These are phyloP conservation scores for Lindgomyces ingoldianus DNA, from an alignment of 495 filamentous ascomycete genomes.

Conservation along the genomic window DNA sequence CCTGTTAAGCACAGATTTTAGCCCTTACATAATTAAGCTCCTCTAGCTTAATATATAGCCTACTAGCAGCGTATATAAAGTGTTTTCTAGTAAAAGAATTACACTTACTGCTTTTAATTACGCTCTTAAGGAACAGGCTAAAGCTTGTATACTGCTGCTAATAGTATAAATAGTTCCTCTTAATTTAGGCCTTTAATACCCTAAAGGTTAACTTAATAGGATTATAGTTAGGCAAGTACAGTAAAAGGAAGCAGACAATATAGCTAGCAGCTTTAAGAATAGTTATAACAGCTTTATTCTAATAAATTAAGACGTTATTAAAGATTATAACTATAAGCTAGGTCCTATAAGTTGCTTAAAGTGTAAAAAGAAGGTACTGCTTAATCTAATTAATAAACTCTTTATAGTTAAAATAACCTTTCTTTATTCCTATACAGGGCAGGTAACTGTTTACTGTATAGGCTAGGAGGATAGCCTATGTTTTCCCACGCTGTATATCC, in stretches of 20 bases:
- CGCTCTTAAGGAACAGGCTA: not conserved
- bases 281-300: not conserved
- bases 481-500: not conserved
- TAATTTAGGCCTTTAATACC: slow-evolving; percentile 18
- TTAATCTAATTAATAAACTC: slow-evolving; percentile 6
- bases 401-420: slow-evolving; percentile 4
- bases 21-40: not conserved
- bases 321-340: not conserved
- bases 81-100: slow-evolving; percentile 2
- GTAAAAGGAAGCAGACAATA: not conserved
- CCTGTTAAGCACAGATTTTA: not conserved
- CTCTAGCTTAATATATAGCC: not conserved
- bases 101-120: not conserved
- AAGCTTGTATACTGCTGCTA: not conserved
- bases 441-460: slow-evolving; percentile 13
- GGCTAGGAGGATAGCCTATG: slow-evolving; percentile 8
- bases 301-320: slow-evolving; percentile 11
- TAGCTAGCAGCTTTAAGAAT: not conserved
- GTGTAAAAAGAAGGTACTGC: not conserved
- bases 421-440: slow-evolving; percentile 9
- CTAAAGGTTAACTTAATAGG: slow-evolving; percentile 40
- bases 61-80: slow-evolving; percentile 1
- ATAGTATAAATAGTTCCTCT: not conserved
- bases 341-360: not conserved
- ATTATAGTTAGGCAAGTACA: slow-evolving; percentile 40